phyloP scores from a whole-genome alignment of 2,329 filamentous ascomycete species.

The Colletotrichum shisoi region DNA sequence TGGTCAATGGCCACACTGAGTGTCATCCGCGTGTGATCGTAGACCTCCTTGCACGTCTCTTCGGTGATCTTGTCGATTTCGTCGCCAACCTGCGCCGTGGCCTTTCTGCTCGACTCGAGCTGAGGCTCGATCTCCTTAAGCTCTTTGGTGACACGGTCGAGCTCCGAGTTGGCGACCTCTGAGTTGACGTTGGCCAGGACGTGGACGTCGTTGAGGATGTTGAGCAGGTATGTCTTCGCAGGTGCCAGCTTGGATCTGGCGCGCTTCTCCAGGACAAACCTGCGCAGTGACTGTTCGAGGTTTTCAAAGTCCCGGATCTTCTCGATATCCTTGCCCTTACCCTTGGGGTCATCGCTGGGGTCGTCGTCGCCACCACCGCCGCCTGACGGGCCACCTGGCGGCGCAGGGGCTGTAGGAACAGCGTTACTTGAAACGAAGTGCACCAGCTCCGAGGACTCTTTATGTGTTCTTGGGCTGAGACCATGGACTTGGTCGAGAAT shows the following conservation, averaged over 20 bases:
- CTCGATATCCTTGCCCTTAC: constrained; percentile 86
- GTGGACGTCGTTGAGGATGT: constrained; percentile 87
- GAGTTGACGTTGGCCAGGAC: constrained; percentile 85
- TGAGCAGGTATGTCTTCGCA: constrained; percentile 92
- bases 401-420: constrained; percentile 74
- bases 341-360: constrained; percentile 67
- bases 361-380: constrained; percentile 64
- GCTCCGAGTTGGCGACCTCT: constrained; percentile 83
- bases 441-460: constrained; percentile 89
- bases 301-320: constrained; percentile 89
- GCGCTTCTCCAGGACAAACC: constrained; percentile 95
- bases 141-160: constrained; percentile 82
- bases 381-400: constrained; percentile 63
- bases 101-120: constrained; percentile 83
- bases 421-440: constrained; percentile 99
- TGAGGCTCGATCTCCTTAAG: constrained; percentile 83
- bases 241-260: constrained; percentile 94
- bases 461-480: constrained; percentile 91
- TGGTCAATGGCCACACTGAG: constrained; percentile 78
- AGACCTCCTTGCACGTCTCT: constrained; percentile 83
- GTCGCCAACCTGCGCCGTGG: constrained; percentile 80
- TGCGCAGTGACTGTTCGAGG: constrained; percentile 84
- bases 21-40: constrained; percentile 79
- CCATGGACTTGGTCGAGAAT: constrained; percentile 88
- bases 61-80: constrained; percentile 84